Evolutionary conservation across 106 monocot species (phyloP), one percentile per base, ranked within the genome.

Genomic region (Chionographis japonica): DNA sequence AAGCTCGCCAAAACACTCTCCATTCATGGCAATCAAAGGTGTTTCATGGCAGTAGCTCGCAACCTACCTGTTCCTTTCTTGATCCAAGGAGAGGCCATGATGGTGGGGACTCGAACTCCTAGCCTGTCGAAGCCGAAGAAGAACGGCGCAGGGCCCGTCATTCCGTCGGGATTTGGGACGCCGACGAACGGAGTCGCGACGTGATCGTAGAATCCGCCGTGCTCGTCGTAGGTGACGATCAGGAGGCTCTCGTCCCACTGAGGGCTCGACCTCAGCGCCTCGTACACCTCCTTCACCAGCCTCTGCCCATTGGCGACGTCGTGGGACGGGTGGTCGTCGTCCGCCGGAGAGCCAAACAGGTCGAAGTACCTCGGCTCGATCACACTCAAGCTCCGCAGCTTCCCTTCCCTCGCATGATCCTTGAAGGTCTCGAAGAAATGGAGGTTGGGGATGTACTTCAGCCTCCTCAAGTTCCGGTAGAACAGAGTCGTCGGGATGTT

Each of bases 41-140:
- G 9, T 46, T 46, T 46, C 5, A 6, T 46, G 46, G 9, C 46
- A 27, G 27, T 27, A 27, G 27, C 27, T 27, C 4, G 42, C 4
- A n/a, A 63, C 17, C 42, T 56, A 81, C 86, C 89, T 71, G 84
- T 84, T 70, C 89, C 89, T 67, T 78, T 93, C 68, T 77, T 86
- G 69, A 93, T 89, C 93, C 89, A 93, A 14, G 89, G 93, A 4
- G 93, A 93, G 49, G 81, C 75, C 86, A 93, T 82, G 61, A 93
- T 89, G 5, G 93, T 86, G 0, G 93, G 93, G 15, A 93, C 76
- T 40, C 89, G 49, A 38, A 89, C 93, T n/a, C 93, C 93, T 36
- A 93, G 52, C 54, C 89, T 52, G 50, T 86, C 86, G 52, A 93
- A 93, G 37, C 50, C 54, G 67, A 89, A 93, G 61, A 72, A 75